Base-by-base conservation (phyloP, 768 basidiomycete species). In the Mycena amicta region DNA sequence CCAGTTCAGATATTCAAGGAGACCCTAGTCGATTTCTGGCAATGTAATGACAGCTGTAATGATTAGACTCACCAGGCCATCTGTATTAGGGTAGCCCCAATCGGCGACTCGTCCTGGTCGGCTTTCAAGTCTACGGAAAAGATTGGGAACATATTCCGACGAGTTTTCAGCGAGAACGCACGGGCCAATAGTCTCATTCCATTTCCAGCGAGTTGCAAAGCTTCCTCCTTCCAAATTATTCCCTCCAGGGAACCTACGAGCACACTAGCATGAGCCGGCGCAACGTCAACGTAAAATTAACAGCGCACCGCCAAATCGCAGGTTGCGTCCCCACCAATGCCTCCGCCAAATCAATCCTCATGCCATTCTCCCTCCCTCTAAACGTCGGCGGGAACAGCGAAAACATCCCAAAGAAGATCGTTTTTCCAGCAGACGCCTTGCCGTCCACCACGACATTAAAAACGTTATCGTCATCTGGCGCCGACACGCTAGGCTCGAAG, bases 321-420 rank as follows among this genome's bases (percentile, higher is more conserved):
- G 68, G 85, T 75, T 73, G 73, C 74, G 71, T 73, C 1, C 59
- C 71, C 45, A 69, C 71, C 53, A 76, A 43, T 0, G 83, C 72
- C 56, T 81, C 75, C 5, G 85, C 85, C 39, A 87, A 70, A 63
- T 87, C 86, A 25, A 82, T 76, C 41, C 85, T 75, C 77, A 87
- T 77, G 0, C 86, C 86, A 68, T 87, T 86, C 55, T 72, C 65
- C 52, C 84, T 72, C 39, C 74, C 72, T 64, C 80, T 83, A 73
- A 83, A 87, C 2, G 85, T 87, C 11, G 85, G 85, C 1, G 86
- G 86, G 66, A 88, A 86, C 45, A 87, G 72, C 2, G 81, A 82
- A 64, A 86, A 80, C 75, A 87, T 74, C 5, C 79, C 80, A 54
- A 86, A 84, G 62, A 79, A 64, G 45, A 87, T 71, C 0, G 77